Base-by-base conservation (phyloP, 148 eudicot species). In the Tetragonia tetragonoides region DNA sequence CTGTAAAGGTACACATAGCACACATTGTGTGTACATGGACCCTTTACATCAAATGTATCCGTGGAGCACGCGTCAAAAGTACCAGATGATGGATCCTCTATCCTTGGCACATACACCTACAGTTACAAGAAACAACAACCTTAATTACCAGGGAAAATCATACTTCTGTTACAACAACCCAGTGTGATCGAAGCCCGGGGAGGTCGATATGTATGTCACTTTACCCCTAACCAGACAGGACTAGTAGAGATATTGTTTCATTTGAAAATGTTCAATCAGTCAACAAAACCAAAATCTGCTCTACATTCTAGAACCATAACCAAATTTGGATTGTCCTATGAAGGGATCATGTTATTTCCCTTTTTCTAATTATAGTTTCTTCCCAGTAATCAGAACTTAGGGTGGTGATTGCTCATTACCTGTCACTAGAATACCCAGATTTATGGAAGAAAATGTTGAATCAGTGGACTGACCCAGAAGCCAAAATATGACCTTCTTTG, bases 21-120 rank as follows among this genome's bases (percentile, higher is more conserved):
- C 14, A 89, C 81, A 67, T 85, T 79, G 20, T 76, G 79, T 28
- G 85, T 80, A 73, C 90, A 89, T n/a, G 92, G 88, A 5, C 92
- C 92, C 0, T 51, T 63, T 40, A 89, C 66, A 47, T 83, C 79
- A 47, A 85, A 89, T 39, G 88, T 85, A 82, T 89, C 88, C 7
- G 87, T 81, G 14, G 90, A 89, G 77, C 90, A 89, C 24, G 87
- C 83, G 79, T 89, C 90, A 28, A 89, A 89, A n/a, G 85, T 74
- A 38, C 77, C 83, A 9, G 90, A 65, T 24, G 60, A n/a, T 11
- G 88, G 92, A 75, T 87, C 83, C 65, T 87, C 90, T 46, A 89
- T 44, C 78, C 88, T 85, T 63, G 90, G 81, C 74, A 83, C 87
- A 77, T 87, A 84, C 67, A 89, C 90, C 90, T 88, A 66, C 7